phyloP scores from a whole-genome alignment of 495 filamentous ascomycete genomes.

The Penicillium simplicissimum region DNA sequence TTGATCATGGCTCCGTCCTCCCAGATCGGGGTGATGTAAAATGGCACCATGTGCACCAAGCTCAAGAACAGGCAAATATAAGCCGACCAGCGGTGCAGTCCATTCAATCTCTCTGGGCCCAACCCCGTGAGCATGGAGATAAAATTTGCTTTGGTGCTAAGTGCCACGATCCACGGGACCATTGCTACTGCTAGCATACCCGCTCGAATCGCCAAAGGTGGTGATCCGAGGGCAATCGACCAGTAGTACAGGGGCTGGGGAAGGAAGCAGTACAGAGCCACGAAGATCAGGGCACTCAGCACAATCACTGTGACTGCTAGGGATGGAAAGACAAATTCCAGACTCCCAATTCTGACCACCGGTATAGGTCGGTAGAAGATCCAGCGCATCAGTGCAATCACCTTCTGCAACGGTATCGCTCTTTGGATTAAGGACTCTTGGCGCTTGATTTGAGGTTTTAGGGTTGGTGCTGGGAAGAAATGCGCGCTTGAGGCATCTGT shows the following conservation, averaged over 20 bases:
- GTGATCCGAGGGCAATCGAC: conserved; percentile 80
- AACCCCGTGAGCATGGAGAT: conserved; percentile 86
- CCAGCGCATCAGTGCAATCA: conserved; percentile 75
- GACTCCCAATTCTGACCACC: conserved; percentile 59
- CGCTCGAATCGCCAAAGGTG: conserved; percentile 82
- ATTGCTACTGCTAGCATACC: conserved; percentile 94
- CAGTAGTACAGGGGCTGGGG: conserved; percentile 83
- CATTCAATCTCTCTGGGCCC: conserved; percentile 87
- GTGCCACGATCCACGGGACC: conserved; percentile 89
- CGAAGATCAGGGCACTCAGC: conserved; percentile 64
- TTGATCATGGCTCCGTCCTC: conserved; percentile 68
- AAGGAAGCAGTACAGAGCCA: conserved; percentile 77
- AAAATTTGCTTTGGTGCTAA: conserved; percentile 89
- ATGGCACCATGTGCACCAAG: conserved; percentile 82
- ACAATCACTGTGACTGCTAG: conserved; percentile 67
- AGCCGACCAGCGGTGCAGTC: conserved; percentile 90
- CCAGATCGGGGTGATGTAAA: conserved; percentile 85
- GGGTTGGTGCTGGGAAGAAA: conserved; percentile 68
- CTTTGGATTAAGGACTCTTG: conserved; percentile 70
- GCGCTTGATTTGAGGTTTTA: conserved; percentile 45
- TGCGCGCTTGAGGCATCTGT: conserved; percentile 67
- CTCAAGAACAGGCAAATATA: conserved; percentile 83
- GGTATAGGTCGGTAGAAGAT: conserved; percentile 85
- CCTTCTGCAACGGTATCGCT: conserved; percentile 69
- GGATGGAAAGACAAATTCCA: conserved; percentile 73